Evolutionary conservation across 495 filamentous ascomycete species (phyloP).

Genomic region (Patellaria atrata): DNA sequence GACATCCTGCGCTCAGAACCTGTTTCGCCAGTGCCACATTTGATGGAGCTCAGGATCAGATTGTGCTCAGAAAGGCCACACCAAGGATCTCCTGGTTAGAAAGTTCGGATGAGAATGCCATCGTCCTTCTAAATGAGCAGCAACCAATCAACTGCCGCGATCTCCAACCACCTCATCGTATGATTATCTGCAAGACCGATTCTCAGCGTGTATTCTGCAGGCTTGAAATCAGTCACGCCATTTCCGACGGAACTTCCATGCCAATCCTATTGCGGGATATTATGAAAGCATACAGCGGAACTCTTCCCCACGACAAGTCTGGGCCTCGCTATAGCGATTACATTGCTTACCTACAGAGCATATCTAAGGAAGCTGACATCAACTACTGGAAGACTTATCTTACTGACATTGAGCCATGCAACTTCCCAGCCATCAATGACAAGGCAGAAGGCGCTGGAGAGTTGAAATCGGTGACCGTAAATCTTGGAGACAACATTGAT

Average conservation of each 20-base stretch:
- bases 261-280: slow-evolving; percentile 15
- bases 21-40: slow-evolving; percentile 37
- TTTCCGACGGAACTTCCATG: slow-evolving; percentile 17
- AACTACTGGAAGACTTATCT: slow-evolving; percentile 21
- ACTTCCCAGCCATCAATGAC: slow-evolving; percentile 12
- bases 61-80: slow-evolving; percentile 31
- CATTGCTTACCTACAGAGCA: slow-evolving; percentile 15
- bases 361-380: slow-evolving; percentile 10
- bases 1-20: slow-evolving; percentile 38
- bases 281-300: slow-evolving; percentile 12
- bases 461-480: slow-evolving; percentile 7
- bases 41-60: slow-evolving; percentile 34
- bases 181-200: slow-evolving; percentile 13
- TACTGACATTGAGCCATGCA: slow-evolving; percentile 15
- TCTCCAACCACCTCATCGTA: slow-evolving; percentile 10
- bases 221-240: slow-evolving; percentile 18
- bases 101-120: slow-evolving; percentile 9
- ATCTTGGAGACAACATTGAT: slow-evolving; percentile 1
- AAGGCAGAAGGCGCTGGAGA: slow-evolving; percentile 5
- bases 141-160: slow-evolving; percentile 11
- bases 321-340: slow-evolving; percentile 19
- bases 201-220: slow-evolving; percentile 10
- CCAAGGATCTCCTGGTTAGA: slow-evolving; percentile 6
- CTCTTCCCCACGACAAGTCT: slow-evolving; percentile 4
- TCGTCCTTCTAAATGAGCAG: slow-evolving; percentile 6